Evolutionary conservation across 2,329 filamentous ascomycete genomes (phyloP).

Genomic region (Sphaceloma murrayae): DNA sequence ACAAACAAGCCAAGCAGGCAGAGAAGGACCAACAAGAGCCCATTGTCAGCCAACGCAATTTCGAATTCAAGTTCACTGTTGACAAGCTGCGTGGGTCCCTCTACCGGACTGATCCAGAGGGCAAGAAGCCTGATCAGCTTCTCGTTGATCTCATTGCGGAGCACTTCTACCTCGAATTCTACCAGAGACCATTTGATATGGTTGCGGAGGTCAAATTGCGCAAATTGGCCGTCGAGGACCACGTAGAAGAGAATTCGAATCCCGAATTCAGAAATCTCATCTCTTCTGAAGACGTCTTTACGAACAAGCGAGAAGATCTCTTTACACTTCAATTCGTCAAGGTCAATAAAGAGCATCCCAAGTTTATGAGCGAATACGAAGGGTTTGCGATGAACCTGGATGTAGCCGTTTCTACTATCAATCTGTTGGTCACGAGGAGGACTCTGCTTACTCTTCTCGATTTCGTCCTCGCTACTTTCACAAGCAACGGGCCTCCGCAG

Average conservation of each 20-base stretch:
- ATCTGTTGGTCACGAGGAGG: slow-evolving; percentile 84
- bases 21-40: slow-evolving; percentile 30
- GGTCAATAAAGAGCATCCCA: slow-evolving; percentile 82
- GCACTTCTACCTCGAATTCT: slow-evolving; percentile 77
- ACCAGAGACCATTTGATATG: slow-evolving; percentile 84
- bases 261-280: slow-evolving; percentile 95
- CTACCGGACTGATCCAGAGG: slow-evolving; percentile 74
- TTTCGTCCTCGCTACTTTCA: slow-evolving; percentile 88
- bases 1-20: slow-evolving; percentile 53
- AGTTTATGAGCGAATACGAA: slow-evolving; percentile 85
- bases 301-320: slow-evolving; percentile 66
- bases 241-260: slow-evolving; percentile 75
- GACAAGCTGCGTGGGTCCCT: slow-evolving; percentile 89
- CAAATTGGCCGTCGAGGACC: slow-evolving; percentile 82
- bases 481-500: slow-evolving; percentile 38
- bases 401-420: slow-evolving; percentile 87
- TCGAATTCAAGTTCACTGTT: slow-evolving; percentile 94
- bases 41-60: slow-evolving; percentile 77
- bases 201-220: slow-evolving; percentile 81
- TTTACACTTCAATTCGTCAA: slow-evolving; percentile 83
- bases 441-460: slow-evolving; percentile 87
- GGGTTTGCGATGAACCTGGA: slow-evolving; percentile 90
- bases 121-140: slow-evolving; percentile 64
- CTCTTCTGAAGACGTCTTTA: slow-evolving; percentile 68
- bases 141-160: slow-evolving; percentile 88